Conservation (phyloP, 345 rosid genomes). For the Euphorbia pulcherrima region DNA sequence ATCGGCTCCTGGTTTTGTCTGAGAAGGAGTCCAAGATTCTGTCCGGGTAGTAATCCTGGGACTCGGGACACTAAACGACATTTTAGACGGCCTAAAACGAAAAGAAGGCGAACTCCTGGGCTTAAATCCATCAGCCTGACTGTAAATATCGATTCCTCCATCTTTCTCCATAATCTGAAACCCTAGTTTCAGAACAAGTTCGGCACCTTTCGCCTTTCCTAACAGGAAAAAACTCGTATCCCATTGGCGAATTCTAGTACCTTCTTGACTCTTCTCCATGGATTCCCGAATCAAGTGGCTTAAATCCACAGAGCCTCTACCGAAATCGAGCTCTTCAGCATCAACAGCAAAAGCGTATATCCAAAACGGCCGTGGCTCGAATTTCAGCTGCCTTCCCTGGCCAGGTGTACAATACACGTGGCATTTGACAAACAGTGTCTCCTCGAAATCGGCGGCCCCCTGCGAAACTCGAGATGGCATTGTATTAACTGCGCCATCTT, state of each 20-base stretch:
- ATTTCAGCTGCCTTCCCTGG: constrained; percentile 52
- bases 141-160: constrained; percentile 78
- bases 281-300: constrained; percentile 71
- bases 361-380: constrained; percentile 77
- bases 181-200: constrained; percentile 66
- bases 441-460: constrained; percentile 89
- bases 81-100: constrained; percentile 72
- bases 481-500: constrained; percentile 78
- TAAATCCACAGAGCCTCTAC: constrained; percentile 61
- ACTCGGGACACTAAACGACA: constrained; percentile 84
- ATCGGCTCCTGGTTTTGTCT: constrained; percentile 36
- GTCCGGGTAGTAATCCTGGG: constrained; percentile 63
- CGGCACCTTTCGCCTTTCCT: constrained; percentile 95
- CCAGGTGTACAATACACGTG: constrained; percentile 65
- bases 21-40: constrained; percentile 62
- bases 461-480: constrained; percentile 91
- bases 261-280: constrained; percentile 65
- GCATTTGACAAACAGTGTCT: constrained; percentile 73
- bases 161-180: constrained; percentile 95
- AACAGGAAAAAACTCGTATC: constrained; percentile 61
- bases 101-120: constrained; percentile 45
- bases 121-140: constrained; percentile 53
- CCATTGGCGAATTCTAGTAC: constrained; percentile 87
- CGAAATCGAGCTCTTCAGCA: constrained; percentile 82
- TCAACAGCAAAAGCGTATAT: constrained; percentile 69